Evolutionary conservation across 2,329 filamentous ascomycete species (phyloP), one percentile per base, ranked within the genome.

Genomic region (Knufia petricola): DNA sequence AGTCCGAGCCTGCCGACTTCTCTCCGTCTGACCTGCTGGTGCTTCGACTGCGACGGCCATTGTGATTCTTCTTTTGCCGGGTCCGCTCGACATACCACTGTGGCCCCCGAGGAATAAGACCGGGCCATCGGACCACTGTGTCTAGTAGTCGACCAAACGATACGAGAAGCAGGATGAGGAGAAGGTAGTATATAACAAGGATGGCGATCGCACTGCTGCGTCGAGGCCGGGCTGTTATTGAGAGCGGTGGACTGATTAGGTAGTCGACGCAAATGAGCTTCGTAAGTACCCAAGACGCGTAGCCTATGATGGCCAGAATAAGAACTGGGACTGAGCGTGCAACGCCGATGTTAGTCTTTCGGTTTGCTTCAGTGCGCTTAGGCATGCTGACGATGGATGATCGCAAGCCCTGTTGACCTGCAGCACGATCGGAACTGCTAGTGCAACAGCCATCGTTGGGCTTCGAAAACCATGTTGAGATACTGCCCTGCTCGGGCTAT

Each of bases 111-210:
- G 85, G 82, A 0, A 89, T 74, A 47, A 87, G 77, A 3, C 87
- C 89, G 0, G 88, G 84, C 55, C 88, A 77, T 56, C 72, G 72
- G 50, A 79, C 75, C 44, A 94, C 81, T 28, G 78, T 76, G 53
- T 80, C 68, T 36, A 89, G 65, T 8, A 89, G 76, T 54, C 88
- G 83, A 17, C 84, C 61, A 65, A 94, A 95, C 17, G 82, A 75
- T 26, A 71, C 59, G 20, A 82, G 61, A 60, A 87, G 77, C 24
- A 84, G 71, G 13, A 85, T 57, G 38, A 95, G 71, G 47, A 94
- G 72, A 46, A 89, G 46, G 60, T 84, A 84, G 66, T 86, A 88
- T 20, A 89, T 66, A 23, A 80, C 76, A 38, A 94, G 71, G 49
- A 95, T 77, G 10, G 77, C 79, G 50, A 83, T 76, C 36, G 81